Evolutionary conservation across 768 basidiomycete species (phyloP), one percentile per base, ranked within the genome.

Genomic region (Hirschioporus abietinus): DNA sequence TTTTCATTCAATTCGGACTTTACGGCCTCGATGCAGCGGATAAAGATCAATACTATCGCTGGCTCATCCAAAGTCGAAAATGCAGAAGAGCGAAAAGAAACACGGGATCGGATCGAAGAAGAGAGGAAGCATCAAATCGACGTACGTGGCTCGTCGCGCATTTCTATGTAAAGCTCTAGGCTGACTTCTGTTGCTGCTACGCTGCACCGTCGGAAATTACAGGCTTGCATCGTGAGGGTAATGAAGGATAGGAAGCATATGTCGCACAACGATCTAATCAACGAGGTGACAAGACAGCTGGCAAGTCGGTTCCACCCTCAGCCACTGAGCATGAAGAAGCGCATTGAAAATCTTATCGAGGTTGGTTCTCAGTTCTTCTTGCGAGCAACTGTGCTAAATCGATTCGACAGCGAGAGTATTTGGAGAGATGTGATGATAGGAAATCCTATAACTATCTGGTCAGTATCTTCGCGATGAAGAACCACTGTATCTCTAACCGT

Each of bases 151-250:
- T 30, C 8, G 57, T 26, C 36, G 35, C 10, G 52, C 25, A 5
- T 26, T 17, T 24, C 12, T 60, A 30, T 60, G 34, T 66, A 17
- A n/a, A 20, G 63, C 6, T 18, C 35, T 42, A 25, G 2, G 8
- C 30, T 30, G 30, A 30, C 8, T 65, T 63, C 12, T 24, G 17
- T 52, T 65, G 3, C 6, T 25, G 18, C 17, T 62, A 4, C 42
- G 42, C 5, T 52, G 1, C 42, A 15, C 12, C 20, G 42, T 52
- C 42, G 42, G 42, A 52, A 12, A 24, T 18, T 6, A 1, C 68
- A 99, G 96, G 97, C 97, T 1, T 98, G 94, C 73, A 91, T 99
- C 69, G 97, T 99, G 26, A 89, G 97, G 35, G 88, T 98, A 30
- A 99, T 99, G 96, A 99, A 99, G 78, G 90, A 94, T 74, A 82